phyloP scores from a whole-genome alignment of 192 early-diverging fungal genomes.

The Mortierella claussenii region DNA sequence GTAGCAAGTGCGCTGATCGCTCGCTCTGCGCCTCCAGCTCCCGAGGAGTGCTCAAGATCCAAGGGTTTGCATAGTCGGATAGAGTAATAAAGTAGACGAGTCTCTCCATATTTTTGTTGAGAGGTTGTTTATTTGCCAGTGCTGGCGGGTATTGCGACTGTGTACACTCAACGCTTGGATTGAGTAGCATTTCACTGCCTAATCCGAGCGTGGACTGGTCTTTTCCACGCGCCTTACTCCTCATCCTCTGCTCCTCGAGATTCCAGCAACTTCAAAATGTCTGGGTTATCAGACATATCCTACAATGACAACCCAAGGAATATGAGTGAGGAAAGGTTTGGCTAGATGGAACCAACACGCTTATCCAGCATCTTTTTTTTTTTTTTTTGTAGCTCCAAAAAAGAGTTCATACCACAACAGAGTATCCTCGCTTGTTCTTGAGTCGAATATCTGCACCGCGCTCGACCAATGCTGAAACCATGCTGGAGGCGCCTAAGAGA shows the following conservation, averaged over 20 bases:
- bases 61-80: no score
- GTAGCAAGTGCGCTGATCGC: no score
- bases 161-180: no score
- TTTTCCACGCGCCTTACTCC: no score
- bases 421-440: constrained; percentile 73
- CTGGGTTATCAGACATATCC: constrained; percentile 11
- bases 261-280: not conserved
- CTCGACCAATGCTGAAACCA: constrained; percentile 71
- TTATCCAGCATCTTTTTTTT: not conserved
- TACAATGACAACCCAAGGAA: not conserved
- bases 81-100: no score
- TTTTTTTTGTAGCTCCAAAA: not conserved
- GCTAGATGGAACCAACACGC: not conserved
- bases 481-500: constrained; percentile 63
- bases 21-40: no score
- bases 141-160: no score
- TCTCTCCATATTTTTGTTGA: no score
- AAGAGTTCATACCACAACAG: constrained; percentile 66
- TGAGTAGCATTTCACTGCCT: no score
- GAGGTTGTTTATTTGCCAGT: no score
- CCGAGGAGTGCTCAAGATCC: no score
- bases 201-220: no score
- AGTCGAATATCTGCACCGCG: constrained; percentile 66
- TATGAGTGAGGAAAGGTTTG: not conserved
- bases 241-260: not conserved